phyloP scores from a whole-genome alignment of 2,329 filamentous ascomycete species.

The Dothiorella sarmentorum region DNA sequence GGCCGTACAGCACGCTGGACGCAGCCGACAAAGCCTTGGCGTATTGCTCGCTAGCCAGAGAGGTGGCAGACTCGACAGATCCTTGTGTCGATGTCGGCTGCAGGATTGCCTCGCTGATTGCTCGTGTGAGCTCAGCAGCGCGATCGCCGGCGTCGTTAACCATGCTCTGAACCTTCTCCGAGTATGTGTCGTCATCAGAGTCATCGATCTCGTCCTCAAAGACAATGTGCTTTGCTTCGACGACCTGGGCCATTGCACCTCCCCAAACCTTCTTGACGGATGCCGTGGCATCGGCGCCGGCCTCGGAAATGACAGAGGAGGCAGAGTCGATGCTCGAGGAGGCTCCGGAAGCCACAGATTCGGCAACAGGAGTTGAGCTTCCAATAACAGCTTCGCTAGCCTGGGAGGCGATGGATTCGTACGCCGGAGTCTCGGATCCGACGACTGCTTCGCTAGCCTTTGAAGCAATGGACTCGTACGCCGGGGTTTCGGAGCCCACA shows the following conservation, averaged over 20 bases:
- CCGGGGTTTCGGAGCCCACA: constrained; percentile 47
- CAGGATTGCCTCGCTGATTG: constrained; percentile 54
- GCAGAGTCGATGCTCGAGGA: constrained; percentile 15
- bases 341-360: constrained; percentile 26
- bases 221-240: constrained; percentile 45
- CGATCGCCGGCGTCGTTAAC: constrained; percentile 52
- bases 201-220: constrained; percentile 50
- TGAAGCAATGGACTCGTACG: constrained; percentile 38
- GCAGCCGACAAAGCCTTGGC: constrained; percentile 55
- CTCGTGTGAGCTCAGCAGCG: constrained; percentile 53
- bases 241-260: constrained; percentile 52
- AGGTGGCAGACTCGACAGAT: constrained; percentile 49
- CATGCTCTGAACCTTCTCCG: constrained; percentile 50
- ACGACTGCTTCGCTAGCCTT: constrained; percentile 20
- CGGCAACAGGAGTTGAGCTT: constrained; percentile 50
- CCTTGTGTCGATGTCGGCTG: constrained; percentile 46
- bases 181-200: constrained; percentile 44
- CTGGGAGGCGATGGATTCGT: constrained; percentile 24
- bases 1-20: constrained; percentile 55
- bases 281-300: constrained; percentile 25
- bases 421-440: constrained; percentile 21
- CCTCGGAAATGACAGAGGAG: constrained; percentile 25
- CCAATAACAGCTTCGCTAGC: constrained; percentile 46
- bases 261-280: constrained; percentile 52
- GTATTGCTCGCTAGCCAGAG: constrained; percentile 56